These are phyloP conservation scores for Nemania sp. DNA, from an alignment of 2,329 filamentous ascomycete species.

Conservation along the genomic window DNA sequence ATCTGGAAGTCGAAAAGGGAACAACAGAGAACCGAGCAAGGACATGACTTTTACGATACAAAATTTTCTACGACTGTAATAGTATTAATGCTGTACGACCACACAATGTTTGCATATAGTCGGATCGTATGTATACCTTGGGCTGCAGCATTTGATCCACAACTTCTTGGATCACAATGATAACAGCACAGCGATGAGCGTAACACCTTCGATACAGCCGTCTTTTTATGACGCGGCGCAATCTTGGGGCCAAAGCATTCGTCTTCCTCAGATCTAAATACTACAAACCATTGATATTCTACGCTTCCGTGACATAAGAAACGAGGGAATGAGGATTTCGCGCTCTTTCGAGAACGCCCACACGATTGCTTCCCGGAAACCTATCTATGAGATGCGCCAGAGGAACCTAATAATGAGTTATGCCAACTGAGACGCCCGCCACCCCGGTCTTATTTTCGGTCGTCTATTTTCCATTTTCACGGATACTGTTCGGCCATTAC, in stretches of 20 bases:
- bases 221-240: neutral
- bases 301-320: constrained; percentile 7
- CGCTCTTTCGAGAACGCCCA: constrained; percentile 24
- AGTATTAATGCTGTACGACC: constrained; percentile 35
- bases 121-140: neutral
- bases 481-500: neutral
- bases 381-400: no score
- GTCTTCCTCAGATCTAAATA: no score
- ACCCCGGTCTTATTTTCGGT: neutral
- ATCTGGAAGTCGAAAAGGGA: neutral
- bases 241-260: no score
- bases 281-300: constrained; percentile 2
- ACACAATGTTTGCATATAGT: constrained; percentile 15
- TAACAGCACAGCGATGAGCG: neutral
- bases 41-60: constrained; percentile 20
- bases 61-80: constrained; percentile 26
- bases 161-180: neutral
- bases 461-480: constrained; percentile 2
- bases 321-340: constrained; percentile 9
- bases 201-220: no score
- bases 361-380: no score
- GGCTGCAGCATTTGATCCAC: neutral
- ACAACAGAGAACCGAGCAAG: neutral
- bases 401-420: no score
- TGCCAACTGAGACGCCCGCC: neutral